Percentiles rank a stretch among this genome's conserved stretches.
phyloP scores from a whole-genome alignment of 345 rosid species.

The Tarenaya hassleriana region DNA sequence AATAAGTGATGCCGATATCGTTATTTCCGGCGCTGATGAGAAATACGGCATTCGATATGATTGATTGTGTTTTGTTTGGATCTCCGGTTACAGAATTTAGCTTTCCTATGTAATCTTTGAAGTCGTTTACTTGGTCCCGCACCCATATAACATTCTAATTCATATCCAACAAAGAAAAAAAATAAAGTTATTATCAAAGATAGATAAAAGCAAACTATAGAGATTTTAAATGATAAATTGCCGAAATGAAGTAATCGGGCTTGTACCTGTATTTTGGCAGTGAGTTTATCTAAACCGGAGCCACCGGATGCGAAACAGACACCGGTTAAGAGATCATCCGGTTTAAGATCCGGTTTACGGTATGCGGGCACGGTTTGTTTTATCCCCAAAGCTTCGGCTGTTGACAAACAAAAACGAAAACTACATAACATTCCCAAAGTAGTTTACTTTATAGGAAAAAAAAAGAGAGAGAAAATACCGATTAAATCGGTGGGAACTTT shows the following conservation, averaged over 20 bases:
- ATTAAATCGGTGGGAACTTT: slow-evolving; percentile 32
- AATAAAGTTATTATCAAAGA: neutral
- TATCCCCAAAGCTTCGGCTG: slow-evolving; percentile 29
- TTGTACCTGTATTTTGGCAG: slow-evolving; percentile 22
- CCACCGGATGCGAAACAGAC: slow-evolving; percentile 32
- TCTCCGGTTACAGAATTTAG: slow-evolving; percentile 35
- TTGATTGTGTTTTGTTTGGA: slow-evolving; percentile 34
- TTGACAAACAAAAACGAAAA: too few species aligned
- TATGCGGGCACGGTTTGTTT: slow-evolving; percentile 26
- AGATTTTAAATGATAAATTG: neutral
- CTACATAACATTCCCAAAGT: too few species aligned
- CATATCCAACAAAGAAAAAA: neutral
- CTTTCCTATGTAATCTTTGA: slow-evolving; percentile 42
- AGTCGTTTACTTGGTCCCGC: slow-evolving; percentile 40
- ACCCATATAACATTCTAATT: slow-evolving; percentile 45
- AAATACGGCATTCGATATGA: slow-evolving; percentile 34
- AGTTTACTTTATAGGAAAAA: too few species aligned
- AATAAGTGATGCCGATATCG: slow-evolving; percentile 53
- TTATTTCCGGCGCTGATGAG: slow-evolving; percentile 43
- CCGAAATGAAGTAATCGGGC: too few species aligned
- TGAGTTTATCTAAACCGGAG: slow-evolving; percentile 29
- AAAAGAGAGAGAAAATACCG: slow-evolving; percentile 16
- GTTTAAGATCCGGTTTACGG: slow-evolving; percentile 20
- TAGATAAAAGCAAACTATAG: neutral
- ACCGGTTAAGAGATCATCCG: slow-evolving; percentile 28